These are phyloP conservation scores for Piper betle DNA, from an alignment of 164 flowering plant species.

Conservation along the genomic window DNA sequence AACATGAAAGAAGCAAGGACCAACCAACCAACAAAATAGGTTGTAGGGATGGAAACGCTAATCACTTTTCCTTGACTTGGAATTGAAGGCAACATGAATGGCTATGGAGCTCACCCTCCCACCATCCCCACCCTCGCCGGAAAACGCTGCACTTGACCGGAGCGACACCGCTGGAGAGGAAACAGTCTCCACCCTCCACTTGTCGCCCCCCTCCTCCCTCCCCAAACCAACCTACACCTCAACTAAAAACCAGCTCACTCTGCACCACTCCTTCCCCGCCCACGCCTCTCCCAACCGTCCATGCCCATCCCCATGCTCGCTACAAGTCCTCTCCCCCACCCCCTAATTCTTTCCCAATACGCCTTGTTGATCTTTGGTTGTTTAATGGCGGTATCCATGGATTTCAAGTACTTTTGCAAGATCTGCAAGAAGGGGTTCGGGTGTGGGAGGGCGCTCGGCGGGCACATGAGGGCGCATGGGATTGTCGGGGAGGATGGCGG, in stretches of 20 bases:
- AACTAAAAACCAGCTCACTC: slow-evolving; percentile 34
- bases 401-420: slow-evolving; percentile 68
- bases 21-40: slow-evolving; percentile 8
- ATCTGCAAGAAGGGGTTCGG: slow-evolving; percentile 89
- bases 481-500: slow-evolving; percentile 50
- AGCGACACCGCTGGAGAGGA: slow-evolving; percentile 29
- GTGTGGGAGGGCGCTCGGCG: slow-evolving; percentile 92
- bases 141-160: slow-evolving; percentile 17
- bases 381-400: slow-evolving; percentile 20
- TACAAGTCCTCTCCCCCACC: slow-evolving; percentile 6
- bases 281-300: slow-evolving; percentile 16
- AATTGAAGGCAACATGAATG: slow-evolving; percentile 55
- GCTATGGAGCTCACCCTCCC: slow-evolving; percentile 28
- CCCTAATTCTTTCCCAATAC: neutral
- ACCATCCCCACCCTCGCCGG: slow-evolving; percentile 7
- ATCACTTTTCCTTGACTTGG: slow-evolving; percentile 56
- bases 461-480: slow-evolving; percentile 98
- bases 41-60: neutral
- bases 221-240: slow-evolving; percentile 20
- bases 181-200: slow-evolving; percentile 57
- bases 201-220: slow-evolving; percentile 28
- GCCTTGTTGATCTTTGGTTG: neutral
- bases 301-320: slow-evolving; percentile 12
- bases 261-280: slow-evolving; percentile 6
- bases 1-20: slow-evolving; percentile 1